A percentile compares a stretch with the other conserved stretches of the same genome.
phyloP scores from a whole-genome alignment of 306 rosid genomes.

The Prunus armeniaca region DNA sequence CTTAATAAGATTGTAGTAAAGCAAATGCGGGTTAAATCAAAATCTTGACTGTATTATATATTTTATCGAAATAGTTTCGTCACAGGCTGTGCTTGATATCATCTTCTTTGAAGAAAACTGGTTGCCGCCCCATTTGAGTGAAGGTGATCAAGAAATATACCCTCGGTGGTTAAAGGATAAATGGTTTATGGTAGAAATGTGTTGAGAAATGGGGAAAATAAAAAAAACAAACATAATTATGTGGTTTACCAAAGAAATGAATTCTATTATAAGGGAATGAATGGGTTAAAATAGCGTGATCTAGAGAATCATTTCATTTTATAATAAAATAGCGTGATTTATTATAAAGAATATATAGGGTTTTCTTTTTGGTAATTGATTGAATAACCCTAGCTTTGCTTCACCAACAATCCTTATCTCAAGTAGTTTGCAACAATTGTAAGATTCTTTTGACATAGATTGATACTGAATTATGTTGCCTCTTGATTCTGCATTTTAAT shows the following conservation, averaged over 20 bases:
- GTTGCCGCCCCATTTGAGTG: neutral
- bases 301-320: neutral
- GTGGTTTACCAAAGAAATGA: neutral
- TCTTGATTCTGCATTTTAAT: neutral
- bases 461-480: neutral
- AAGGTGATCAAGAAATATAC: neutral
- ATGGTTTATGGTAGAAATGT: neutral
- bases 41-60: too few relatives aligned
- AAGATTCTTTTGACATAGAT: neutral
- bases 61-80: neutral
- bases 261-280: neutral
- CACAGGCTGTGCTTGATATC: neutral
- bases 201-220: too few relatives aligned
- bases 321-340: neutral
- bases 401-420: neutral
- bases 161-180: neutral
- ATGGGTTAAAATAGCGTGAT: neutral
- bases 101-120: neutral
- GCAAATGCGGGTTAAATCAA: neutral
- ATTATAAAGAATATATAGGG: too few relatives aligned
- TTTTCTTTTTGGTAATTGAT: neutral
- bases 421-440: neutral
- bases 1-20: neutral
- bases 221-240: too few relatives aligned
- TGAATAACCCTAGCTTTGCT: neutral